Conservation (phyloP, 2,329 filamentous ascomycete species). For the Sordariomycetes sp. region DNA sequence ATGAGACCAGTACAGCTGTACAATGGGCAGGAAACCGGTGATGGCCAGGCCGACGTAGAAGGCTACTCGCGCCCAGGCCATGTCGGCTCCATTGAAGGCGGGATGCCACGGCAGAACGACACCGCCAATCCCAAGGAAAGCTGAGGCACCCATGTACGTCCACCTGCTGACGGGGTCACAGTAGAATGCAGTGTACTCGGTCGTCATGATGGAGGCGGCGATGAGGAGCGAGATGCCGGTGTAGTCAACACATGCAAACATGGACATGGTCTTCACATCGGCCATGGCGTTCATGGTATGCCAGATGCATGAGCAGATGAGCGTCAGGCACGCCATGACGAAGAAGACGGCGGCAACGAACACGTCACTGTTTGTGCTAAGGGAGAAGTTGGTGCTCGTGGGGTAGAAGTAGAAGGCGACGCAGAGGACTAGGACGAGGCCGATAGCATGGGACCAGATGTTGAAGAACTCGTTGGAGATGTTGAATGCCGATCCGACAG, state of each 20-base stretch:
- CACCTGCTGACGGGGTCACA: constrained; percentile 85
- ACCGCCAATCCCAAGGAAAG: constrained; percentile 72
- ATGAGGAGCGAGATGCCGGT: constrained; percentile 94
- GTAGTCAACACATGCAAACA: constrained; percentile 97
- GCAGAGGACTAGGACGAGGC: constrained; percentile 76
- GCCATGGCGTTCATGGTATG: constrained; percentile 98
- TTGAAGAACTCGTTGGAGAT: constrained; percentile 93
- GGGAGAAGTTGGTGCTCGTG: constrained; percentile 72
- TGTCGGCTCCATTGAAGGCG: constrained; percentile 82
- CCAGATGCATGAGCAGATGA: constrained; percentile 93
- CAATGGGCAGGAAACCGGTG: constrained; percentile 81
- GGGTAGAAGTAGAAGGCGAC: constrained; percentile 97
- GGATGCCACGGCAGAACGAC: constrained; percentile 95
- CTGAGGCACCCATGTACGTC: constrained; percentile 76
- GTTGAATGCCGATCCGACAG: constrained; percentile 72
- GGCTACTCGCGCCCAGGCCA: constrained; percentile 84
- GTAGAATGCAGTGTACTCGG: constrained; percentile 98
- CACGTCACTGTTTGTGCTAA: constrained; percentile 81
- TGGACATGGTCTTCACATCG: constrained; percentile 79
- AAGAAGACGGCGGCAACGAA: constrained; percentile 92
- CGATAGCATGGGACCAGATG: constrained; percentile 93
- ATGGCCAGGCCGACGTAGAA: constrained; percentile 84
- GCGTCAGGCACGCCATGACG: constrained; percentile 87
- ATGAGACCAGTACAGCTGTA: constrained; percentile 72
- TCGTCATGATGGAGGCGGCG: constrained; percentile 93